Percentiles rank a stretch among this genome's conserved stretches.
Conservation (phyloP, 441 rosid genomes). For the Gossypium schwendimanii region DNA sequence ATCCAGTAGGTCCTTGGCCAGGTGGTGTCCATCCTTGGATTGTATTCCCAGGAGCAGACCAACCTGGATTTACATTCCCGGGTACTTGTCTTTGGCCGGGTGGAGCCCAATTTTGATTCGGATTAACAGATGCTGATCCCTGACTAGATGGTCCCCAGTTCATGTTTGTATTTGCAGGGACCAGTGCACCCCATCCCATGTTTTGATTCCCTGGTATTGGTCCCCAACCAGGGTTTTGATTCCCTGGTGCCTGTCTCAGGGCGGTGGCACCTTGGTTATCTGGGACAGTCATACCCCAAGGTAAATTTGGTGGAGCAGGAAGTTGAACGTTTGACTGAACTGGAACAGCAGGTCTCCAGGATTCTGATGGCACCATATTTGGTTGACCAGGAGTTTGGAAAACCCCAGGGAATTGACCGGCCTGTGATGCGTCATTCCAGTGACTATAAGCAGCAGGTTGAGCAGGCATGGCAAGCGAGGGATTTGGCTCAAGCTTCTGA, state of each 20-base stretch:
- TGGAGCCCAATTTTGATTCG: conserved; percentile 36
- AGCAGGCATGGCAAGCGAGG: conserved; percentile 20
- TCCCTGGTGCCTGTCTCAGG: conserved; percentile 34
- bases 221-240: conserved; percentile 58
- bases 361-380: conserved; percentile 39
- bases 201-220: conserved; percentile 43
- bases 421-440: conserved; percentile 35
- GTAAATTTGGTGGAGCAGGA: conserved; percentile 26
- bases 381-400: conserved; percentile 34
- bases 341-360: conserved; percentile 55
- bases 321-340: conserved; percentile 46
- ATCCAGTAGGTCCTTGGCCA: conserved; percentile 44
- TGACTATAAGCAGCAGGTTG: conserved; percentile 44
- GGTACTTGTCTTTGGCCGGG: conserved; percentile 32
- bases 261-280: conserved; percentile 27
- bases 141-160: conserved; percentile 42
- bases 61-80: conserved; percentile 35
- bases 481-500: conserved; percentile 33
- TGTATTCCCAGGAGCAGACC: conserved; percentile 37
- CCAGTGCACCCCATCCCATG: conserved; percentile 41
- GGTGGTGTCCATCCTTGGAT: conserved; percentile 37
- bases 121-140: conserved; percentile 36
- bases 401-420: conserved; percentile 34
- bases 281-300: conserved; percentile 41
- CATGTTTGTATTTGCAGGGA: conserved; percentile 31